phyloP scores from a whole-genome alignment of 108 stramenopile genomes.

The Chaetoceros muelleri region DNA sequence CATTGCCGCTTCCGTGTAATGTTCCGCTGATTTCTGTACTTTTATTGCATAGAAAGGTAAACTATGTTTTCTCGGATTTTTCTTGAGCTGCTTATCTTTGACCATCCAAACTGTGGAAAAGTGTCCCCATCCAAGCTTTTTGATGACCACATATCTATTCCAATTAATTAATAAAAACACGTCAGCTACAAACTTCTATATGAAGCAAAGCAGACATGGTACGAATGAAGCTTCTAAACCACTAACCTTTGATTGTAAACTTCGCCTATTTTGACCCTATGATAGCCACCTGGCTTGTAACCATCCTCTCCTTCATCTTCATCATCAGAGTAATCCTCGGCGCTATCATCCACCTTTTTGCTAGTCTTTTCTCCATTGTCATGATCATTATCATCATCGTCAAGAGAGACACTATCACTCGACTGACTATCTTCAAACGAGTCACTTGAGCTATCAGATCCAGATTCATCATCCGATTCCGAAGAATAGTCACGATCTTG shows the following conservation, averaged over 20 bases:
- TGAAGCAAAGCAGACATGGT: neutral
- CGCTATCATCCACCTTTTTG: conserved; percentile 51
- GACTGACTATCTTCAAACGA: no score
- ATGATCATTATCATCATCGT: conserved; percentile 7
- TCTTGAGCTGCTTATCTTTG: conserved; percentile 47
- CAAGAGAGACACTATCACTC: neutral
- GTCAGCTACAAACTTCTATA: neutral
- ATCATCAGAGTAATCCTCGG: conserved; percentile 90
- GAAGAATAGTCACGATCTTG: no score
- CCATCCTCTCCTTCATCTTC: conserved; percentile 89
- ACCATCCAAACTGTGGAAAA: conserved; percentile 98
- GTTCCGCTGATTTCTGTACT: conserved; percentile 94
- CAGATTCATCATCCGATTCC: neutral
- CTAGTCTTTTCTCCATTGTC: conserved; percentile 1
- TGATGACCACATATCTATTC: conserved; percentile 84
- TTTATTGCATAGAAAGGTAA: conserved; percentile 80
- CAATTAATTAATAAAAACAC: conserved; percentile 1
- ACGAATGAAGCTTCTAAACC: neutral
- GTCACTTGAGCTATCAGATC: neutral
- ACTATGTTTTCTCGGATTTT: conserved; percentile 4
- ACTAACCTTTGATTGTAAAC: conserved; percentile 81
- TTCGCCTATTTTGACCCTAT: conserved; percentile 89
- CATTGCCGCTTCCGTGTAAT: conserved; percentile 96
- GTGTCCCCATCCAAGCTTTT: conserved; percentile 99
- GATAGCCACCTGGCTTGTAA: conserved; percentile 91